These are phyloP conservation scores for Helminthosporium solani DNA, from an alignment of 2,329 filamentous ascomycete genomes.

Conservation along the genomic window DNA sequence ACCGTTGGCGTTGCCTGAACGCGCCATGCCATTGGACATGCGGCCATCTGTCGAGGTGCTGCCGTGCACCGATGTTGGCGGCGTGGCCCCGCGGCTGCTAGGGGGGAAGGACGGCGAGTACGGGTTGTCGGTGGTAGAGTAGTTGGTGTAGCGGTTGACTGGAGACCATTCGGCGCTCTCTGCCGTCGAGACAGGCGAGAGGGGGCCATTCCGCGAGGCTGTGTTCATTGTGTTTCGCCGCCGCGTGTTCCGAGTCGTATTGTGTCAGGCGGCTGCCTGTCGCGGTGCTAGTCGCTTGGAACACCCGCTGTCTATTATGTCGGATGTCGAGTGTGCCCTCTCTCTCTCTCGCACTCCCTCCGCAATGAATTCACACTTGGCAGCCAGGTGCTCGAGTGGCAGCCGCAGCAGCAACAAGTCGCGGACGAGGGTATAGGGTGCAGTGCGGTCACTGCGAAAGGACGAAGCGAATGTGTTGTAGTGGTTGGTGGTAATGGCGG, in stretches of 20 bases:
- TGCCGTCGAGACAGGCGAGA: constrained; percentile 42
- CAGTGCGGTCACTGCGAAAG: no score
- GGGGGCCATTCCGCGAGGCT: constrained; percentile 42
- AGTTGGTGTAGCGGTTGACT: constrained; percentile 41
- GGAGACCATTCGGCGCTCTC: constrained; percentile 45
- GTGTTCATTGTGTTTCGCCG: constrained; percentile 38
- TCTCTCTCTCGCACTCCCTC: no score
- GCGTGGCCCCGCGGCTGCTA: constrained; percentile 36
- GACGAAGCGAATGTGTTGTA: no score
- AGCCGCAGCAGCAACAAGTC: no score
- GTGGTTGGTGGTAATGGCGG: no score
- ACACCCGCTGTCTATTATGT: no score
- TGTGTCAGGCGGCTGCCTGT: constrained; percentile 2
- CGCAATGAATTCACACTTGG: no score
- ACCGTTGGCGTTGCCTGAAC: no score
- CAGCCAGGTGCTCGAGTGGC: no score
- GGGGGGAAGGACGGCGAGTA: constrained; percentile 41
- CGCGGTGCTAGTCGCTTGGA: constrained; percentile 3
- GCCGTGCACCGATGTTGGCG: constrained; percentile 42
- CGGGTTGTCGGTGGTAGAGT: constrained; percentile 37
- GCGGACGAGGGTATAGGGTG: no score
- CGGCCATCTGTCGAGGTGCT: constrained; percentile 43
- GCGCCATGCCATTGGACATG: constrained; percentile 56
- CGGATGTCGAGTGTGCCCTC: no score
- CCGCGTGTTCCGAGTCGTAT: constrained; percentile 1